phyloP scores from a whole-genome alignment of 2,329 filamentous ascomycete genomes.

The Monosporascus sp. region DNA sequence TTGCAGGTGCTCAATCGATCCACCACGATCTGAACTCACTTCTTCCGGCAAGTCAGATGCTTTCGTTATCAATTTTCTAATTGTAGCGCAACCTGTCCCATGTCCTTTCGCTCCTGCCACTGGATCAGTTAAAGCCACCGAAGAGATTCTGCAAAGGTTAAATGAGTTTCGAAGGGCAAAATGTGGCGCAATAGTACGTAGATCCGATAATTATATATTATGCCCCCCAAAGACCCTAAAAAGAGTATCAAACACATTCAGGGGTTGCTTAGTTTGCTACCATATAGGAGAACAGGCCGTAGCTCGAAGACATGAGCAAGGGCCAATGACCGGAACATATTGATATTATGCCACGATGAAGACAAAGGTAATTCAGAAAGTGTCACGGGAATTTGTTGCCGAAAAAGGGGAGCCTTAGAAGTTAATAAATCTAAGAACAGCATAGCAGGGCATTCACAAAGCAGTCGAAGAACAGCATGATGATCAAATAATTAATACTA shows the following conservation, averaged over 20 bases:
- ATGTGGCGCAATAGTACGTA: too few species aligned
- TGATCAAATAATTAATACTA: too few species aligned
- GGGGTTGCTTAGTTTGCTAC: neutral
- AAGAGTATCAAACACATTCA: neutral
- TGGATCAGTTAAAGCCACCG: neutral
- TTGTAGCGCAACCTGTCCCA: slow-evolving; percentile 3
- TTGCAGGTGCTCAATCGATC: slow-evolving; percentile 7
- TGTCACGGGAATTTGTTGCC: too few species aligned
- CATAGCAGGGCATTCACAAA: too few species aligned
- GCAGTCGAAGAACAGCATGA: too few species aligned
- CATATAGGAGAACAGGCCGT: slow-evolving; percentile 4
- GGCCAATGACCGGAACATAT: slow-evolving; percentile 3
- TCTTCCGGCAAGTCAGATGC: slow-evolving; percentile 3
- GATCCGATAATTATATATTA: neutral
- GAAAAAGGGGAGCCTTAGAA: too few species aligned
- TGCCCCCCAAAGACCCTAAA: neutral
- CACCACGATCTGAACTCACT: slow-evolving; percentile 1
- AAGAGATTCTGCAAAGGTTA: too few species aligned
- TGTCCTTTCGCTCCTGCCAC: neutral
- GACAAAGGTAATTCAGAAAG: slow-evolving; percentile 8
- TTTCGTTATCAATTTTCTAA: slow-evolving; percentile 3
- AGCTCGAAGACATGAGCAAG: slow-evolving; percentile 5
- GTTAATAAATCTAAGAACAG: too few species aligned
- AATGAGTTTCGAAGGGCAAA: too few species aligned
- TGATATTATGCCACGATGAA: slow-evolving; percentile 6